Evolutionary conservation across 164 flowering plant species (phyloP), one percentile per base, ranked within the genome.

Genomic region (Buxus sempervirens): DNA sequence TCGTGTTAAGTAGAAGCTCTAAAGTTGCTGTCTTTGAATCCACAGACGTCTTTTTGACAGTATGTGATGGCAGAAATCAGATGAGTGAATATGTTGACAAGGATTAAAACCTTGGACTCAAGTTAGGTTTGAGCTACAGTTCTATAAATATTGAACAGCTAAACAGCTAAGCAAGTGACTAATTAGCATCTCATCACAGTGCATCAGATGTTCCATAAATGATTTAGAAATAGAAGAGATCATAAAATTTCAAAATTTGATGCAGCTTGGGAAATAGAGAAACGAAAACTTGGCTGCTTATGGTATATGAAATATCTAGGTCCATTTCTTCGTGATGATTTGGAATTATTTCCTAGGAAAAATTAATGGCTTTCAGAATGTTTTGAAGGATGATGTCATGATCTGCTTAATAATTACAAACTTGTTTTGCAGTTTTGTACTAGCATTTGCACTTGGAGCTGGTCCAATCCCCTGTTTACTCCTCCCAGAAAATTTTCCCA

Each of bases 401-500:
- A 38, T 27, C 0, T 45, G 18, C 5, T 28, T 24, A 15, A 70
- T 71, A 58, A 77, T 58, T 61, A 9, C 55, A 27, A 73, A 45
- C 59, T 57, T 67, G 21, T 58, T 60, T 73, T 78, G 75, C 87
- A 94, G 98, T 87, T 90, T 88, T 83, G 98, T 94, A 28, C 76
- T 91, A 0, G 77, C 84, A 38, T 94, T 94, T 87, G 84, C 98
- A 28, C 36, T 87, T 15, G 98, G 98, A 49, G 98, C 96, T 76
- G 98, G 98, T 64, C 98, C 98, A 71, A 96, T 94, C 64, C 98
- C 98, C 10, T 83, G 91, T 77, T 89, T 94, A 25, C 96, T 94
- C 64, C 80, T 94, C 9, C 87, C 98, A 42, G 98, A 94, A 78
- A 90, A 91, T 48, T 83, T 90, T 51, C 88, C 98, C 4, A 83